These are phyloP conservation scores for Kazachstania psychrophila DNA, from an alignment of 805 yeast genomes.

Conservation along the genomic window DNA sequence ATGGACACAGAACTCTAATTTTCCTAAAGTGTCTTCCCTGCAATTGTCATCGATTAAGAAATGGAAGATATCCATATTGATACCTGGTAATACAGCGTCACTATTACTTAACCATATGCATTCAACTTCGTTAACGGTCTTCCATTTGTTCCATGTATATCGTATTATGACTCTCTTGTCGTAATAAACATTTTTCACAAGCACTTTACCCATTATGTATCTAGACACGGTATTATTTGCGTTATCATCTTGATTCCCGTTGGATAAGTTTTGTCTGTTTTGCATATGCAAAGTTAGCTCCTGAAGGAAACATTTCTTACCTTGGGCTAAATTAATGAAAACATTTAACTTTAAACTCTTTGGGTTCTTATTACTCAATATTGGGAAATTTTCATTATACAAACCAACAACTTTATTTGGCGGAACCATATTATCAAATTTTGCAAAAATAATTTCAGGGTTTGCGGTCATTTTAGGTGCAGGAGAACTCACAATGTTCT, in stretches of 20 bases:
- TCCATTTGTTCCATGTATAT: conserved; percentile 77
- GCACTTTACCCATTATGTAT: conserved; percentile 58
- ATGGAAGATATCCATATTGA: conserved; percentile 26
- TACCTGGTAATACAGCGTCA: conserved; percentile 24
- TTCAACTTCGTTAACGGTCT: conserved; percentile 37
- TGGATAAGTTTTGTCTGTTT: conserved; percentile 3
- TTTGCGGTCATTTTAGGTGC: neutral
- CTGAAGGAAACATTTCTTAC: conserved; percentile 20
- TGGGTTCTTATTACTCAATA: conserved; percentile 22
- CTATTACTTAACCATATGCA: conserved; percentile 25
- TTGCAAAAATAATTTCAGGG: too few relatives aligned
- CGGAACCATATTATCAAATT: too few relatives aligned
- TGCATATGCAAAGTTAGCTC: conserved; percentile 17
- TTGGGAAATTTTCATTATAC: conserved; percentile 23
- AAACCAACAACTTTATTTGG: conserved; percentile 17
- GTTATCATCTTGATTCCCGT: conserved; percentile 1
- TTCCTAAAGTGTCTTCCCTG: conserved; percentile 9
- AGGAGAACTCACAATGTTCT: neutral
- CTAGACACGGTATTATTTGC: conserved; percentile 2
- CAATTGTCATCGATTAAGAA: conserved; percentile 21
- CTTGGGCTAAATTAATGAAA: conserved; percentile 21
- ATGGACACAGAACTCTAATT: conserved; percentile 24
- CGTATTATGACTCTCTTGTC: conserved; percentile 60
- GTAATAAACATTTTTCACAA: conserved; percentile 67
- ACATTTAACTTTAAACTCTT: conserved; percentile 23